Conservation (phyloP, 768 basidiomycete genomes). For the Russula abietina region DNA sequence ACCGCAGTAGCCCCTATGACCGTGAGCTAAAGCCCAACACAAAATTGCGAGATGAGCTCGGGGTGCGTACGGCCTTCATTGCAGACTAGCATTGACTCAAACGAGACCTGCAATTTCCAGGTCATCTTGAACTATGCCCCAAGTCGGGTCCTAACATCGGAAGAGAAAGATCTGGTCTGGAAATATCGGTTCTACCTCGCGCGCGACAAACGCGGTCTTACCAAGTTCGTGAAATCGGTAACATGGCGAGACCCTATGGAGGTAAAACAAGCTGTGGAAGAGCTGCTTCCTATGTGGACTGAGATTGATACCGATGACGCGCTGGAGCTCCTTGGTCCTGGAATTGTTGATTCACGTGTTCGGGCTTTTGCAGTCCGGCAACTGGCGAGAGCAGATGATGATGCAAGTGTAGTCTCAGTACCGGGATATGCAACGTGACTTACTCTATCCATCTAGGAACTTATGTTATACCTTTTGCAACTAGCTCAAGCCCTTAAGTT, state of each 20-base stretch:
- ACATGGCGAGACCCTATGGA: constrained; percentile 96
- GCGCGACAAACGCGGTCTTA: constrained; percentile 86
- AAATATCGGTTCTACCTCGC: constrained; percentile 98
- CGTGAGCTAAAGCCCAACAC: constrained; percentile 96
- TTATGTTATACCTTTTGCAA: constrained; percentile 87
- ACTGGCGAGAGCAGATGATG: constrained; percentile 87
- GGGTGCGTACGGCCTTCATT: constrained; percentile 46
- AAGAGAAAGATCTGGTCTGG: constrained; percentile 97
- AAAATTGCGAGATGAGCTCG: constrained; percentile 88
- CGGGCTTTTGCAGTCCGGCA: constrained; percentile 92
- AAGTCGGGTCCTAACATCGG: constrained; percentile 74
- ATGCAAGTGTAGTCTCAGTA: constrained; percentile 46
- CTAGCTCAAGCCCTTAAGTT: constrained; percentile 98
- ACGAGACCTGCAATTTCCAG: constrained; percentile 36
- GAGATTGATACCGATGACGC: constrained; percentile 97
- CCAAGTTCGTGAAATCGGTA: constrained; percentile 96
- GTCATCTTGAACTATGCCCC: constrained; percentile 89
- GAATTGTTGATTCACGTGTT: constrained; percentile 85
- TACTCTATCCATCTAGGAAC: constrained; percentile 52
- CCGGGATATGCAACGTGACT: not conserved
- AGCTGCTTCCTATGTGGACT: constrained; percentile 91
- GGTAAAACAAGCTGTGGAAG: constrained; percentile 97
- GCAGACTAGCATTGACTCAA: not conserved
- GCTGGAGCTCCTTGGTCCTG: constrained; percentile 86
- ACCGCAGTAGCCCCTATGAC: constrained; percentile 91